Evolutionary conservation across 2,329 filamentous ascomycete species (phyloP), one percentile per base, ranked within the genome.

Genomic region (Xylariaceae sp.): DNA sequence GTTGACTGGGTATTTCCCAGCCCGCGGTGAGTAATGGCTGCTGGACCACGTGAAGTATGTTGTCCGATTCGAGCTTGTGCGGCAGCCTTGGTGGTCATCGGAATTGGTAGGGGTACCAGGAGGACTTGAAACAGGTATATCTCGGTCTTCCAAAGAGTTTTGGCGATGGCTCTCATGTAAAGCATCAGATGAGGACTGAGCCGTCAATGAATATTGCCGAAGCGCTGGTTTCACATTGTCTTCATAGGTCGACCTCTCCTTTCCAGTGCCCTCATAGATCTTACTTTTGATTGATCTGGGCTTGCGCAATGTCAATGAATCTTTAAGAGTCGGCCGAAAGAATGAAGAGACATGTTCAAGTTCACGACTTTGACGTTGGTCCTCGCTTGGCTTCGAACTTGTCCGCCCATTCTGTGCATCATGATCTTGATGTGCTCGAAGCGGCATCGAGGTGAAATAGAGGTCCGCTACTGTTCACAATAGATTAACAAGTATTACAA

Each of bases 361-460:
- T 51, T 72, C 68, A 42, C 64, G 68, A 40, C 66, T 65, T 50
- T 67, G 64, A 57, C 60, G 68, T 53, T 60, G 62, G 45, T 63
- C 60, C 44, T 66, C 60, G 12, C 60, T 64, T 2, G 58, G 32
- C 35, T 58, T 58, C 27, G 59, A 58, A 46, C 54, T 61, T 34
- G 62, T 66, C 29, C 66, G 53, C 30, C 56, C 49, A 42, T 66
- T 66, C 40, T 64, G 57, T 19, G 60, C 51, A 34, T 54, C 55
- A 35, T 57, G 54, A 29, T 56, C 65, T 49, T 62, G 55, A 3
- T 66, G 58, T 47, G 67, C 69, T 27, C 77, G 67, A 57, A 79
- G 76, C 6, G 70, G 64, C 73, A 80, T 78, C 49, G 77, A 71
- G 30, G 79, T 79, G 58, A 81, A 83, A 1, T 71, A 70, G 19